Base-by-base conservation (phyloP, 345 rosid genomes). In the Gossypium ekmanianum region DNA sequence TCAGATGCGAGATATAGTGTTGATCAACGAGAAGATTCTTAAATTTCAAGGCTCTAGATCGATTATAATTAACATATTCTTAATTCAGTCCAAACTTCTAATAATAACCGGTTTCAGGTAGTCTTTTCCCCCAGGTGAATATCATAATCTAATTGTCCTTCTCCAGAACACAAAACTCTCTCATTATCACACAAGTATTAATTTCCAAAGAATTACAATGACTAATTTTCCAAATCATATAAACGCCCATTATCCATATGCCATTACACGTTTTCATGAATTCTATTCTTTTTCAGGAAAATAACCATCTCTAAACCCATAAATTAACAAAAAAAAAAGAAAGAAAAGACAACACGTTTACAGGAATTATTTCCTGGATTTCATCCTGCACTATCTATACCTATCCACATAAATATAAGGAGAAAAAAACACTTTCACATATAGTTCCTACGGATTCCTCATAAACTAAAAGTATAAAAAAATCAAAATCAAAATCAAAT, bases 291-390 rank as follows among this genome's bases (percentile, higher is more conserved):
- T 48, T 24, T 56, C 18, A 24, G 50, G 29, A 68, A 68, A 48
- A 48, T 14, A 48, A 22, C 71, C 71, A 47, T 67, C 39, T 13
- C 13, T 67, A 67, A 67, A 45, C 41, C 72, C 13, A 68, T 34
- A 34, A 34, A 34, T 34, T 34, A 5, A 29, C 34, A 3, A 4
- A 6, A 34, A 34, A 18, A 34, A 4, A 34, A 4, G 4, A 24
- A 48, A 47, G 2, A 24, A 44, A 9, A 56, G 4, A 24, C 3
- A 56, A 56, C 11, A 56, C 2, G 61, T 12, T 34, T 34, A 17
- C 7, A 8, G 50, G 9, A 51, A 16, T 52, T 70, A n/a, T 43
- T 34, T 34, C 41, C 41, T 1, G 41, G 41, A 34, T 34, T 34
- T 34, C 41, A 34, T 34, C 41, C 41, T 34, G 41, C 41, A 34